Evolutionary conservation across 2,329 filamentous ascomycete species (phyloP).

Genomic region (Gnomoniopsis smithogilvyi): DNA sequence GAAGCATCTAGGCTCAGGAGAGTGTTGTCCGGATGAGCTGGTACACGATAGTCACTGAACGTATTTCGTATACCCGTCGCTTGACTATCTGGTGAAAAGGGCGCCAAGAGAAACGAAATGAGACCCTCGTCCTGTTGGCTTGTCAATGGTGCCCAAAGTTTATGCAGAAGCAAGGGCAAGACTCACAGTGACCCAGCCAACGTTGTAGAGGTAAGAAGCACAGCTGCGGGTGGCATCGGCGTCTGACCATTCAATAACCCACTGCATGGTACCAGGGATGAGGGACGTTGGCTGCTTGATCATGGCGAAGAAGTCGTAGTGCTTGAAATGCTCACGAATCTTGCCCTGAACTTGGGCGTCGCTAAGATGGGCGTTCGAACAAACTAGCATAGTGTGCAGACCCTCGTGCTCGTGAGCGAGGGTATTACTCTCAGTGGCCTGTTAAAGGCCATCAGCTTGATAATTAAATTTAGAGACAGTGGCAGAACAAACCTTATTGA

Average conservation of each 20-base stretch:
- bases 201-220: conserved; percentile 5
- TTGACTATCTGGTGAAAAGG: conserved; percentile 4
- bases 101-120: conserved; percentile 10
- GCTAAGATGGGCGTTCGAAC: conserved; percentile 22
- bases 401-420: conserved; percentile 49
- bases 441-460: background rate
- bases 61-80: background rate
- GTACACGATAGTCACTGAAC: conserved; percentile 3
- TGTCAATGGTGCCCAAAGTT: background rate
- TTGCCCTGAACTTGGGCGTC: conserved; percentile 12
- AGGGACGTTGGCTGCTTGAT: conserved; percentile 8
- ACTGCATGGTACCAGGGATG: conserved; percentile 4
- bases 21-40: background rate
- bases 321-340: conserved; percentile 13
- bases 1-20: background rate
- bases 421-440: conserved; percentile 16
- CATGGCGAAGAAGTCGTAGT: conserved; percentile 13
- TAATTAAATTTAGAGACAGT: no score
- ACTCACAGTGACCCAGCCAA: conserved; percentile 13
- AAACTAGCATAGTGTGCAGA: conserved; percentile 50
- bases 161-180: background rate
- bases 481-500: conserved; percentile 33
- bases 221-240: conserved; percentile 6
- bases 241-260: conserved; percentile 16
- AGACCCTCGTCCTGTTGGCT: background rate